Conservation (phyloP, 2,329 filamentous ascomycete genomes). For the Pseudogymnoascus sp. region DNA sequence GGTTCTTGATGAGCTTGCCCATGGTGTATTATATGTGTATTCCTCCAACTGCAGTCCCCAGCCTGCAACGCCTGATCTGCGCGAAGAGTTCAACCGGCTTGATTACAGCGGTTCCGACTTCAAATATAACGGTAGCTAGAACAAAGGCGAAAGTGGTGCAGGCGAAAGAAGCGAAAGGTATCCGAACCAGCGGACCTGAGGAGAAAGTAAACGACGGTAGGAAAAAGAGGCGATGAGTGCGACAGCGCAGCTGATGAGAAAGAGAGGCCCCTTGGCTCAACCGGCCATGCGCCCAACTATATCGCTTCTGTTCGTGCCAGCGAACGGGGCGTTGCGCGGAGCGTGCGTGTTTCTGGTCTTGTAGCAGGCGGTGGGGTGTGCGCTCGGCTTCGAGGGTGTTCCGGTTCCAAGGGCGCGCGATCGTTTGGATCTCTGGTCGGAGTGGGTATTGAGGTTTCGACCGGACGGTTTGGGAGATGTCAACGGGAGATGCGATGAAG, state of each 20-base stretch:
- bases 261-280: neutral
- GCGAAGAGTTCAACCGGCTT: neutral
- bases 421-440: neutral
- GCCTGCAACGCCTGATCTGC: slow-evolving; percentile 3
- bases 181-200: slow-evolving; percentile 4
- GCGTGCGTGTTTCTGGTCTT: neutral
- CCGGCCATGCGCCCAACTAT: slow-evolving; percentile 7
- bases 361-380: neutral
- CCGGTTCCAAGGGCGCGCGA: slow-evolving; percentile 1
- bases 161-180: slow-evolving; percentile 6
- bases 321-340: neutral
- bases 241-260: neutral
- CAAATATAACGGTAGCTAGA: neutral
- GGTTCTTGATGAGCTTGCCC: slow-evolving; percentile 99
- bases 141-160: neutral
- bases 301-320: neutral
- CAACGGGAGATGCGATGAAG: neutral
- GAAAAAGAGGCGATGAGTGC: slow-evolving; percentile 5
- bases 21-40: slow-evolving; percentile 42
- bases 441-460: slow-evolving; percentile 7
- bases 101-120: neutral
- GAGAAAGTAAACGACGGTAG: neutral
- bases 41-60: neutral
- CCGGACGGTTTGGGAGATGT: neutral
- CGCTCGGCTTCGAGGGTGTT: slow-evolving; percentile 3